These are phyloP conservation scores for Ambrosiella xylebori DNA, from an alignment of 2,329 filamentous ascomycete species.

Conservation along the genomic window DNA sequence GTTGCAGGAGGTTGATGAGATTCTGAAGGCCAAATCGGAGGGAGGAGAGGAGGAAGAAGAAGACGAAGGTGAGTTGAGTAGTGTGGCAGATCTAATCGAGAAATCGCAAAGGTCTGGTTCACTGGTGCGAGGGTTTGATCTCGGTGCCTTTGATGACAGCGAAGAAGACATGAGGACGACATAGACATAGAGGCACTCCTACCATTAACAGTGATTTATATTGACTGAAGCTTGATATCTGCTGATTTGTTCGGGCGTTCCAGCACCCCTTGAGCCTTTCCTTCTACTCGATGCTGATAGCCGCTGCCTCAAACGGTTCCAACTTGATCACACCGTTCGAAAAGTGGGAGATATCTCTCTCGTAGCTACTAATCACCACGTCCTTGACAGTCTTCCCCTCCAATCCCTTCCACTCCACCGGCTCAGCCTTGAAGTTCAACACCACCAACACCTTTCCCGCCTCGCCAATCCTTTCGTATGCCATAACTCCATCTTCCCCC, in stretches of 20 bases:
- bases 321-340: constrained; percentile 18
- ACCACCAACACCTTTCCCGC: constrained; percentile 21
- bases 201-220: no score
- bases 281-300: constrained; percentile 18
- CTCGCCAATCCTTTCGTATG: constrained; percentile 21
- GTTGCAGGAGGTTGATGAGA: constrained; percentile 13
- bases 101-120: neutral
- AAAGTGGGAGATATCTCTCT: constrained; percentile 18
- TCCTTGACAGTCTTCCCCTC: constrained; percentile 12
- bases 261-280: neutral
- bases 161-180: neutral
- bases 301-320: constrained; percentile 23
- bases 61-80: neutral
- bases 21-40: neutral
- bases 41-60: constrained; percentile 1
- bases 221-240: no score
- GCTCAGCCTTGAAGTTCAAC: constrained; percentile 23
- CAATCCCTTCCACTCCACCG: constrained; percentile 18
- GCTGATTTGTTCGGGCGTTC: no score
- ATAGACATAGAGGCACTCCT: neutral
- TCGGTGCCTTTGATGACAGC: neutral
- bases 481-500: constrained; percentile 22
- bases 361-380: constrained; percentile 19
- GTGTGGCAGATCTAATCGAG: neutral
- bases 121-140: neutral